These are phyloP conservation scores for Trichoderma sp. DNA, from an alignment of 2,329 filamentous ascomycete species.

Conservation along the genomic window DNA sequence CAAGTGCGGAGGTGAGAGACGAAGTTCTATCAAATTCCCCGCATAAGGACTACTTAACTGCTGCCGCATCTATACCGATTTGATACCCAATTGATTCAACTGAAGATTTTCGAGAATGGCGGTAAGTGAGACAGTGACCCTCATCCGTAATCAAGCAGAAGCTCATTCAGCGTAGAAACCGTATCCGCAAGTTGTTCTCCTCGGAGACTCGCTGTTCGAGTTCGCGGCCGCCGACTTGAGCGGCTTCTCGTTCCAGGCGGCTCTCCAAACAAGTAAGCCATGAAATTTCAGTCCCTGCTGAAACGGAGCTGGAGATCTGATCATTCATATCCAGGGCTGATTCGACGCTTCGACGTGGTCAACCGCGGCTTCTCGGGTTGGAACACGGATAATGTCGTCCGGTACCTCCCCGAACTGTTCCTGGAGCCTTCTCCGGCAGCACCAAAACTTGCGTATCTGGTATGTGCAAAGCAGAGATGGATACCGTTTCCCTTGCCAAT, in stretches of 20 bases:
- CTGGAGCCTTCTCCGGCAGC: conserved; percentile 61
- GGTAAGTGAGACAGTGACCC: conserved; percentile 27
- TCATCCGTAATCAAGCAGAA: background rate
- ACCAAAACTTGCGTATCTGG: conserved; percentile 67
- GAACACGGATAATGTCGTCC: conserved; percentile 74
- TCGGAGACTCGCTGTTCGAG: conserved; percentile 89
- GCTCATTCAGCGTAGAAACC: conserved; percentile 44
- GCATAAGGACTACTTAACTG: background rate
- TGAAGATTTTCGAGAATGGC: conserved; percentile 28
- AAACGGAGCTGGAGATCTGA: background rate
- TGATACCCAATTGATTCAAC: background rate
- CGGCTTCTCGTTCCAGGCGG: conserved; percentile 75
- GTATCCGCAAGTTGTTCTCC: conserved; percentile 76
- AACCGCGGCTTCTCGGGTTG: conserved; percentile 89
- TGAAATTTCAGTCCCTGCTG: too few species aligned
- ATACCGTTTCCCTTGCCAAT: background rate
- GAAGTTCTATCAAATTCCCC: background rate
- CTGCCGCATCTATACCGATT: background rate
- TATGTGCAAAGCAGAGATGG: conserved; percentile 41
- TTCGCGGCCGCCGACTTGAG: conserved; percentile 60
- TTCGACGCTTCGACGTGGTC: conserved; percentile 78
- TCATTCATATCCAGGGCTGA: conserved; percentile 60
- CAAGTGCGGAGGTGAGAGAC: background rate
- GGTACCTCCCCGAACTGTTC: conserved; percentile 70
- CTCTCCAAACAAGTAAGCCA: conserved; percentile 65